A percentile compares a stretch with the other conserved stretches of the same genome.
These are phyloP conservation scores for Phialocephala sp. DNA, from an alignment of 2,329 filamentous ascomycete species.

Conservation along the genomic window DNA sequence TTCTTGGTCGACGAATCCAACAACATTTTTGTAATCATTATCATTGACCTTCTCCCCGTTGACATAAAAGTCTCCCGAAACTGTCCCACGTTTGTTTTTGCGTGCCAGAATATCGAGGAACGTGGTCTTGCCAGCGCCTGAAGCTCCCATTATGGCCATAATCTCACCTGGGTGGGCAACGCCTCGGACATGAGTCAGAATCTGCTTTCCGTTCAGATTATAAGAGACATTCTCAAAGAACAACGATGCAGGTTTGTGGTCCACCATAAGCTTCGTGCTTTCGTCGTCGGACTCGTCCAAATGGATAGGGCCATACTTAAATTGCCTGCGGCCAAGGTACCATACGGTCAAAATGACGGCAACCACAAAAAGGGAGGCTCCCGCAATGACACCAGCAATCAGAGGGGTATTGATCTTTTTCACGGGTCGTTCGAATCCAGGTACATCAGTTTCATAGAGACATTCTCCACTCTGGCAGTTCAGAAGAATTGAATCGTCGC, in stretches of 20 bases:
- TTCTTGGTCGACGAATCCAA: slow-evolving; percentile 98
- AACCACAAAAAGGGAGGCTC: slow-evolving; percentile 85
- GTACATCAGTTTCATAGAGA: slow-evolving; percentile 89
- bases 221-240: slow-evolving; percentile 91
- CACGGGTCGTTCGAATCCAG: slow-evolving; percentile 85
- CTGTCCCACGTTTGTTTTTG: slow-evolving; percentile 90
- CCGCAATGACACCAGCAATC: slow-evolving; percentile 91
- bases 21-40: slow-evolving; percentile 84
- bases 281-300: slow-evolving; percentile 92
- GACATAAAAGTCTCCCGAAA: slow-evolving; percentile 83
- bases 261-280: slow-evolving; percentile 81
- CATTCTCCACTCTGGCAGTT: slow-evolving; percentile 88
- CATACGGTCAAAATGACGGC: slow-evolving; percentile 81
- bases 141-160: slow-evolving; percentile 97
- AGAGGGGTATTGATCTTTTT: slow-evolving; percentile 97
- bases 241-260: slow-evolving; percentile 89
- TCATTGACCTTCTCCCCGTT: slow-evolving; percentile 91
- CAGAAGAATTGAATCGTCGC: slow-evolving; percentile 86
- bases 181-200: slow-evolving; percentile 80
- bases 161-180: slow-evolving; percentile 94
- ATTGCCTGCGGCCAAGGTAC: slow-evolving; percentile 81
- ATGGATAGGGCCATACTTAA: slow-evolving; percentile 74
- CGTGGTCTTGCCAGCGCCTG: slow-evolving; percentile 95
- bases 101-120: slow-evolving; percentile 95
- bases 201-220: slow-evolving; percentile 83